A percentile compares a stretch with the other conserved stretches of the same genome.
Evolutionary conservation across 1,284 basidiomycete species (phyloP).

Genomic region (Ustilago vetiveriae): DNA sequence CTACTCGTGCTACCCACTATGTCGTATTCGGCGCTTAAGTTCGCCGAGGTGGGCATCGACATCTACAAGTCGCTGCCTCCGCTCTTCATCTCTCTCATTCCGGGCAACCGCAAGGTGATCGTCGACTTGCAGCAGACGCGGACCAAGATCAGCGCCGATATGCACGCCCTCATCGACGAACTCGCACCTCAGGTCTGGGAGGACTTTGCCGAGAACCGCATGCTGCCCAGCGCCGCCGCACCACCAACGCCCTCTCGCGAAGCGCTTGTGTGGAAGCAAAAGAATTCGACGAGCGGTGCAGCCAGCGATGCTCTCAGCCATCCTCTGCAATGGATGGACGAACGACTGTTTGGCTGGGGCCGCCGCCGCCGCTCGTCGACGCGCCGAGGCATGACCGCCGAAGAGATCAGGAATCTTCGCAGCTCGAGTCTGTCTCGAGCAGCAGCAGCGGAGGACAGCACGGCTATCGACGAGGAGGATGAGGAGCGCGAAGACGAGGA

Average conservation of each 20-base stretch:
- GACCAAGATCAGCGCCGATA: constrained; percentile 82
- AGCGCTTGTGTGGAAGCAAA: constrained; percentile 52
- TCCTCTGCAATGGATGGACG: constrained; percentile 79
- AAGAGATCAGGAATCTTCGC: constrained; percentile 37
- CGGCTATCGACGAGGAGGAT: constrained; percentile 27
- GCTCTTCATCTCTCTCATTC: constrained; percentile 86
- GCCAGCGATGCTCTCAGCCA: constrained; percentile 57
- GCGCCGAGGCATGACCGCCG: constrained; percentile 41
- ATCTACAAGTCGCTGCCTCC: constrained; percentile 97
- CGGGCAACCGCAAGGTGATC: constrained; percentile 87
- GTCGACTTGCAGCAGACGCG: constrained; percentile 83
- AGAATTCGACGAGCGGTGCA: constrained; percentile 32
- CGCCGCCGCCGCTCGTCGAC: constrained; percentile 39
- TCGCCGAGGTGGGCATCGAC: constrained; percentile 98
- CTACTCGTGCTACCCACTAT: constrained; percentile 83
- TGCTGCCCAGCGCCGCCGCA: constrained; percentile 50
- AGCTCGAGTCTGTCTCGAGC: constrained; percentile 17
- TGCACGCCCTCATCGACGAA: constrained; percentile 87
- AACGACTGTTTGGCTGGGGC: constrained; percentile 87
- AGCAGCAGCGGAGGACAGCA: constrained; percentile 3
- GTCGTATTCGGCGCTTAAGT: constrained; percentile 94
- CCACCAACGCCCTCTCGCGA: constrained; percentile 54
- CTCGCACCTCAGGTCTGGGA: constrained; percentile 68
- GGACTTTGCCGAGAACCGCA: constrained; percentile 62
- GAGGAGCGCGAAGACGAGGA: constrained; percentile 27